These are phyloP conservation scores for Lunularia cruciata DNA, from an alignment of 225 moss, liverwort and hornwort genomes.

Conservation along the genomic window DNA sequence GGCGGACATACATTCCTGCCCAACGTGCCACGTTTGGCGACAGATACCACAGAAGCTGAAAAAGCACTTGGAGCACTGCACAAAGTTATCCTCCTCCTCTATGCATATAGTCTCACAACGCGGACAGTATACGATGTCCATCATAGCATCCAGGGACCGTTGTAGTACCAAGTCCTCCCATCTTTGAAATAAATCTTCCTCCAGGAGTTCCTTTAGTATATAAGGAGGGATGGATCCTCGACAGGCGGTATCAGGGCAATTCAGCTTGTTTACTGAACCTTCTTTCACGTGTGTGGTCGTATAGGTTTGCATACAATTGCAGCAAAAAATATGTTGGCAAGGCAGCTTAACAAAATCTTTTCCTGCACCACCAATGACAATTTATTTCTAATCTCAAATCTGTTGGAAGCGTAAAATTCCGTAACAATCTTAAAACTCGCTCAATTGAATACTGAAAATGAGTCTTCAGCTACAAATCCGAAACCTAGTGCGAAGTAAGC, in stretches of 20 bases:
- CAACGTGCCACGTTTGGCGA: slow-evolving; percentile 64
- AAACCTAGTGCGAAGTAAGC: neutral
- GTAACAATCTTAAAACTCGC: too few relatives aligned
- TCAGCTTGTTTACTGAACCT: slow-evolving; percentile 57
- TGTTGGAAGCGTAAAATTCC: too few relatives aligned
- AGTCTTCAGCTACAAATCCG: neutral
- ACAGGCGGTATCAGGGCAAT: slow-evolving; percentile 59
- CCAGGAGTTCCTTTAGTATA: slow-evolving; percentile 54
- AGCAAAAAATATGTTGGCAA: slow-evolving; percentile 68
- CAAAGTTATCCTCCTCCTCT: slow-evolving; percentile 72
- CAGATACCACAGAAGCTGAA: slow-evolving; percentile 80
- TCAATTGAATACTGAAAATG: neutral
- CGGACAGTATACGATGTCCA: slow-evolving; percentile 73
- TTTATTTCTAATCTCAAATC: too few relatives aligned
- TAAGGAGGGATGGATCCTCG: slow-evolving; percentile 47
- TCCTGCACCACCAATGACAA: slow-evolving; percentile 21
- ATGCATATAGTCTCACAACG: slow-evolving; percentile 63
- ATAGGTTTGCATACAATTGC: slow-evolving; percentile 57
- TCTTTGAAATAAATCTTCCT: slow-evolving; percentile 52
- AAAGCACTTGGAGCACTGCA: slow-evolving; percentile 66
- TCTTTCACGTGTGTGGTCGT: slow-evolving; percentile 62
- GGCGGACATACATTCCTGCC: slow-evolving; percentile 61
- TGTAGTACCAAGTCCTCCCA: slow-evolving; percentile 69
- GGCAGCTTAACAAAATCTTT: slow-evolving; percentile 53
- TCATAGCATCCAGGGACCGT: slow-evolving; percentile 67